Conservation (phyloP, 108 stramenopile species). For the Craspedostauros australis region DNA sequence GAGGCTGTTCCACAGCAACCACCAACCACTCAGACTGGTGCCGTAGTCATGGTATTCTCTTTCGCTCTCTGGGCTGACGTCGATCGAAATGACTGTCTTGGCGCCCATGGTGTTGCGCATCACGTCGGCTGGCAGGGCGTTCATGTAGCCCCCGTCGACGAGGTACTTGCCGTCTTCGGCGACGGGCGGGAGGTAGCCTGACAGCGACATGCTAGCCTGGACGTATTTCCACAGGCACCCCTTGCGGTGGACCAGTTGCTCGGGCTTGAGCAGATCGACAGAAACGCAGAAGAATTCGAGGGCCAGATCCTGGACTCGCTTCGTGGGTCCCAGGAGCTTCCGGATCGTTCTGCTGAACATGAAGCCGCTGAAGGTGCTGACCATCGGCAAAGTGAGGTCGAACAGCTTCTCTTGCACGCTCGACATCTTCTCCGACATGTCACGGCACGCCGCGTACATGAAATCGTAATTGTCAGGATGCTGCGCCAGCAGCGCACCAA, state of each 20-base stretch:
- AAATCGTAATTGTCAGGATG: slow-evolving; percentile 38
- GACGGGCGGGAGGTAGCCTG: slow-evolving; percentile 56
- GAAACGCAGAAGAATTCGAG: slow-evolving; percentile 53
- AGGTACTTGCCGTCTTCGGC: slow-evolving; percentile 38
- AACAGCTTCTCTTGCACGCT: slow-evolving; percentile 36
- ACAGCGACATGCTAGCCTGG: slow-evolving; percentile 49
- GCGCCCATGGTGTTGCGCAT: slow-evolving; percentile 42
- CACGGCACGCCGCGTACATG: slow-evolving; percentile 11
- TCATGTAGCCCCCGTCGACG: slow-evolving; percentile 64
- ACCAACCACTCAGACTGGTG: slow-evolving; percentile 34
- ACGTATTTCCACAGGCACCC: slow-evolving; percentile 52
- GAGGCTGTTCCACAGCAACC: slow-evolving; percentile 41
- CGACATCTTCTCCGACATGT: slow-evolving; percentile 39
- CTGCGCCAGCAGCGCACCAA: slow-evolving; percentile 26
- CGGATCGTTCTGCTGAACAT: slow-evolving; percentile 44
- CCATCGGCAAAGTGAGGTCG: slow-evolving; percentile 47
- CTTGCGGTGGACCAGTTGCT: slow-evolving; percentile 31
- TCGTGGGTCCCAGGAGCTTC: slow-evolving; percentile 24
- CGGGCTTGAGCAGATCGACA: slow-evolving; percentile 33
- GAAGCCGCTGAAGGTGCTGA: slow-evolving; percentile 29
- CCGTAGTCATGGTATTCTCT: slow-evolving; percentile 50
- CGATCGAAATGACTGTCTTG: slow-evolving; percentile 45
- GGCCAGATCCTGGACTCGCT: slow-evolving; percentile 53
- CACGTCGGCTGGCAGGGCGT: slow-evolving; percentile 50
- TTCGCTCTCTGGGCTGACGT: slow-evolving; percentile 25